Evolutionary conservation across 495 filamentous ascomycete species (phyloP).

Genomic region (Penicillium coffeae): DNA sequence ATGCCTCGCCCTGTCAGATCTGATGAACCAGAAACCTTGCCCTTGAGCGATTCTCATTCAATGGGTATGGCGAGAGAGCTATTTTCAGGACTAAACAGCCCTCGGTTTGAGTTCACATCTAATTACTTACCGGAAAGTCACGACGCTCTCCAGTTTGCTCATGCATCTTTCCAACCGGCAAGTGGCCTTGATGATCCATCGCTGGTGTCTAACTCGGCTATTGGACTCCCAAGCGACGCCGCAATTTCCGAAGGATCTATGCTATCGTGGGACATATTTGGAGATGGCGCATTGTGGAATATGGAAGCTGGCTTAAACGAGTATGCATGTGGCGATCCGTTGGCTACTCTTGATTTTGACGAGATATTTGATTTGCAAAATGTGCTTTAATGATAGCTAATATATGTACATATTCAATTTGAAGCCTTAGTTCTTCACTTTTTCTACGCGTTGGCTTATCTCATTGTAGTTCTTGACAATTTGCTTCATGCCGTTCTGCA

Average conservation of each 20-base stretch:
- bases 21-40: no score
- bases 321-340: constrained; percentile 25
- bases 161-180: no score
- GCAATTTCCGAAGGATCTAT: constrained; percentile 10
- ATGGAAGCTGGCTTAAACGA: constrained; percentile 29
- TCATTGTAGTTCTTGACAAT: constrained; percentile 25
- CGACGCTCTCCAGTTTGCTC: no score
- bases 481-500: constrained; percentile 28
- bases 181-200: not conserved
- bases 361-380: constrained; percentile 14
- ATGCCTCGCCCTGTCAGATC: no score
- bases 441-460: constrained; percentile 19
- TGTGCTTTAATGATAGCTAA: constrained; percentile 1
- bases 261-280: constrained; percentile 20
- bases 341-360: constrained; percentile 7
- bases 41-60: no score
- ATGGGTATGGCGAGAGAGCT: no score
- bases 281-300: constrained; percentile 21
- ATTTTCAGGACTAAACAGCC: no score
- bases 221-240: not conserved
- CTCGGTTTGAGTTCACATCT: no score
- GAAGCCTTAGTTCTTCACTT: constrained; percentile 7
- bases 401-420: not conserved
- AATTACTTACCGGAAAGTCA: no score
- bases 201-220: not conserved